Percentiles rank a stretch among this genome's conserved stretches.
Evolutionary conservation across 345 rosid species (phyloP).

Genomic region (Corchorus olitorius): DNA sequence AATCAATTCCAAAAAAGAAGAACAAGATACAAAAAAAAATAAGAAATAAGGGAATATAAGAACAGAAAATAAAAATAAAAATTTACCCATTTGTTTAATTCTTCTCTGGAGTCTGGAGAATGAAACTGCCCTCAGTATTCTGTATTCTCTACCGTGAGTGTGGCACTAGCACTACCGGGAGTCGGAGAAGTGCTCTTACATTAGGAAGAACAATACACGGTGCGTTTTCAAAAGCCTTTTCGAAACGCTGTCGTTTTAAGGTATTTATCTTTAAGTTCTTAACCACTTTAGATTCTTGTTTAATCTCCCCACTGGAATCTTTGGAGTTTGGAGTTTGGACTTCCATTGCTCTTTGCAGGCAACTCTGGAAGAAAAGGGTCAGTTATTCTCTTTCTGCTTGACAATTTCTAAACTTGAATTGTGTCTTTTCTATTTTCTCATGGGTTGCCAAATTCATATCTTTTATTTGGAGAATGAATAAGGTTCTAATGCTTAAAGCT

Average conservation of each 20-base stretch:
- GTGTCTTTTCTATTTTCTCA: not conserved
- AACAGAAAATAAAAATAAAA: not conserved
- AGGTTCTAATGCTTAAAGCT: not conserved
- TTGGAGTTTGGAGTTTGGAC: not conserved
- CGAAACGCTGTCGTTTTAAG: not conserved
- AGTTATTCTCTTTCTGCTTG: not conserved
- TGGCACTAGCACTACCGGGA: too few species aligned
- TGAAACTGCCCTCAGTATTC: not conserved
- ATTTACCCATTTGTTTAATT: conserved; percentile 21
- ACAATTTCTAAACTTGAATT: not conserved
- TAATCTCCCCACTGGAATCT: too few species aligned
- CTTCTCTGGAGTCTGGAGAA: not conserved
- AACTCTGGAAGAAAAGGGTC: not conserved
- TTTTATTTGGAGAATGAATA: not conserved
- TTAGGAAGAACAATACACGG: not conserved
- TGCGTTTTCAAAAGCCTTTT: not conserved
- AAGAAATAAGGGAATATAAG: not conserved
- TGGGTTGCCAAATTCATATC: not conserved
- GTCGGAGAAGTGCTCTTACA: not conserved
- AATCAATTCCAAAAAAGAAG: conserved; percentile 11
- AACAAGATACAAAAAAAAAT: not conserved
- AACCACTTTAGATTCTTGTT: too few species aligned
- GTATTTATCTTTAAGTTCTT: not conserved
- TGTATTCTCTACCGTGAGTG: not conserved
- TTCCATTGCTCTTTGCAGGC: conserved; percentile 2